These are phyloP conservation scores for Metschnikowia reukaufii DNA, from an alignment of 805 yeast genomes.

Conservation along the genomic window DNA sequence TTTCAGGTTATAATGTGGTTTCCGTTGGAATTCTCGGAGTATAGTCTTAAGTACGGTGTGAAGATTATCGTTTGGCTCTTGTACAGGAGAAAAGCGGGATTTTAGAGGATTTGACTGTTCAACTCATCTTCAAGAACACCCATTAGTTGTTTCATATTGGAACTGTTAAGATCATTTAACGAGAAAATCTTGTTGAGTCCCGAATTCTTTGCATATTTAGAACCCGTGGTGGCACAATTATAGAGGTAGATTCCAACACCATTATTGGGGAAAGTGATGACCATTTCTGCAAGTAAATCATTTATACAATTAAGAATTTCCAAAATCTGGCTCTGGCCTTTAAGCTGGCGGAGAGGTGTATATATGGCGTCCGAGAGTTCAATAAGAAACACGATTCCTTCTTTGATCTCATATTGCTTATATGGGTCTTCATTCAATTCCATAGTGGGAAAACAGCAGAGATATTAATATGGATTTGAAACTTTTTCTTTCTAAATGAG, in stretches of 20 bases:
- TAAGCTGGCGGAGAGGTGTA: conserved; percentile 34
- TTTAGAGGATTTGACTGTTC: conserved; percentile 16
- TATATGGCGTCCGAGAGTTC: conserved; percentile 55
- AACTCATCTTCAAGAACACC: conserved; percentile 48
- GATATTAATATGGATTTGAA: too few species aligned
- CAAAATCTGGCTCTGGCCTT: conserved; percentile 43
- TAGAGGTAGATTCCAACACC: conserved; percentile 74
- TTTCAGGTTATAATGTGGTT: conserved; percentile 50
- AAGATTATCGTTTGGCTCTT: conserved; percentile 25
- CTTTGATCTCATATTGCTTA: conserved; percentile 51
- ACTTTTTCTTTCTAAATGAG: too few species aligned
- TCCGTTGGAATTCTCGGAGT: conserved; percentile 52
- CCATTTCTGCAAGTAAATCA: conserved; percentile 63
- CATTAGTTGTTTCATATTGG: conserved; percentile 56
- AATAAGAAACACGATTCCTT: conserved; percentile 62
- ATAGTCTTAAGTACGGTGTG: conserved; percentile 48
- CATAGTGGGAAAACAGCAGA: conserved; percentile 6
- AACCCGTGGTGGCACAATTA: conserved; percentile 41
- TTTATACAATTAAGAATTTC: conserved; percentile 58
- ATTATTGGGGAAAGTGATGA: conserved; percentile 63
- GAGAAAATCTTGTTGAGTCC: conserved; percentile 54
- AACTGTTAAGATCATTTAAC: conserved; percentile 53
- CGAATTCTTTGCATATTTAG: conserved; percentile 25
- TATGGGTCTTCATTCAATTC: conserved; percentile 15
- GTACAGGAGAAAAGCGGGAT: conserved; percentile 15